phyloP scores from a whole-genome alignment of 2,329 filamentous ascomycete genomes.

The Diaporthe eres region DNA sequence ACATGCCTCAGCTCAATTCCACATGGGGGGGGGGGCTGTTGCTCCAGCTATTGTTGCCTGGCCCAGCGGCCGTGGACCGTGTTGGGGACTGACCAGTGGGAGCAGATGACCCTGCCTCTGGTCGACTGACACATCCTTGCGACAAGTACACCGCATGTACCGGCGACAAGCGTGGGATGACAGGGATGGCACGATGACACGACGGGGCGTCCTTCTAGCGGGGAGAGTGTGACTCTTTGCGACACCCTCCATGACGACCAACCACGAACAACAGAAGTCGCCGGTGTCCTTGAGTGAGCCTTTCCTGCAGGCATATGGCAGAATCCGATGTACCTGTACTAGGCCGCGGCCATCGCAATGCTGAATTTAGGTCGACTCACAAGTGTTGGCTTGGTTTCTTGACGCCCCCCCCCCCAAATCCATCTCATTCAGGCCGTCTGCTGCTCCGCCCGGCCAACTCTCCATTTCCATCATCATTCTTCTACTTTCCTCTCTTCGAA shows the following conservation, averaged over 20 bases:
- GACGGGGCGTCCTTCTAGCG: constrained; percentile 34
- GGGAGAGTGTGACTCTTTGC: constrained; percentile 40
- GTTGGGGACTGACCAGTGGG: constrained; percentile 16
- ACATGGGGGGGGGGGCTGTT: not conserved
- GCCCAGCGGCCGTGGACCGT: not conserved
- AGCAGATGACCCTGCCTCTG: constrained; percentile 35
- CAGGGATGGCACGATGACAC: constrained; percentile 34
- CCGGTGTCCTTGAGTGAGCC: constrained; percentile 19
- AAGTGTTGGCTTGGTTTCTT: constrained; percentile 28
- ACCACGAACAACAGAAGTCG: constrained; percentile 31
- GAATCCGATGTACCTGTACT: constrained; percentile 37
- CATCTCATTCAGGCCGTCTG: constrained; percentile 18
- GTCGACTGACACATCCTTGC: constrained; percentile 34
- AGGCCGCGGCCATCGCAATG: constrained; percentile 32
- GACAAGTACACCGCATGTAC: constrained; percentile 36
- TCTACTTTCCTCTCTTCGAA: constrained; percentile 23
- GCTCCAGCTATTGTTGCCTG: constrained; percentile 33
- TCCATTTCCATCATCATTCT: constrained; percentile 29
- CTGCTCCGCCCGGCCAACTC: constrained; percentile 27
- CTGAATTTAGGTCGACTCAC: constrained; percentile 35
- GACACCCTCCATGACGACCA: constrained; percentile 36
- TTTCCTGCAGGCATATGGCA: constrained; percentile 36
- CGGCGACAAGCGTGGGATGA: constrained; percentile 3
- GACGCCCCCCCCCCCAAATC: constrained; percentile 20
- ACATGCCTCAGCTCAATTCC: constrained; percentile 13